These are phyloP conservation scores for Pleurotus ostreatus DNA, from an alignment of 768 basidiomycete genomes.

Conservation along the genomic window DNA sequence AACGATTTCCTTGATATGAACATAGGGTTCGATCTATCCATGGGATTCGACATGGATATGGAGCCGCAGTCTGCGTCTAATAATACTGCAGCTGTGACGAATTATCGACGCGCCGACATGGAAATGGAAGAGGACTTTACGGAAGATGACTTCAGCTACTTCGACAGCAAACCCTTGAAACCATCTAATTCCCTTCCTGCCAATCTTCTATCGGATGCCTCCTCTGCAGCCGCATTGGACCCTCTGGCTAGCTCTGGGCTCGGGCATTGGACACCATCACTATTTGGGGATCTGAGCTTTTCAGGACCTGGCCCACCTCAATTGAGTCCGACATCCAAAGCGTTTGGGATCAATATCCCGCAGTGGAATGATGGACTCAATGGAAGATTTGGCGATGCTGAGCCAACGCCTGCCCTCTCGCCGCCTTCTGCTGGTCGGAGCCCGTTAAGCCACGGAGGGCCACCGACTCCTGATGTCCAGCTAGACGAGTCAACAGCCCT, in stretches of 20 bases:
- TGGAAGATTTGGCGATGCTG: constrained; percentile 22
- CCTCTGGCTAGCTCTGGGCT: constrained; percentile 19
- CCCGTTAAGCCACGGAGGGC: constrained; percentile 40
- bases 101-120: constrained; percentile 23
- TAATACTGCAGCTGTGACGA: constrained; percentile 27
- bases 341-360: not conserved
- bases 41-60: constrained; percentile 28
- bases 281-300: constrained; percentile 17
- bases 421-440: constrained; percentile 51
- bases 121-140: constrained; percentile 68
- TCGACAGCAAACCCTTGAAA: constrained; percentile 52
- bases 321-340: constrained; percentile 18
- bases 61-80: constrained; percentile 18
- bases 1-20: constrained; percentile 39
- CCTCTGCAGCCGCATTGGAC: constrained; percentile 1
- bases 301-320: constrained; percentile 11
- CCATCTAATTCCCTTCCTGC: constrained; percentile 9
- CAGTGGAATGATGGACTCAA: constrained; percentile 25
- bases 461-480: constrained; percentile 51
- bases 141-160: constrained; percentile 88
- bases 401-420: constrained; percentile 34
- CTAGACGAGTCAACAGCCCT: constrained; percentile 5
- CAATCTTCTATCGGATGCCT: not conserved
- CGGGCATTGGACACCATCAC: constrained; percentile 28
- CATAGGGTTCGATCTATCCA: constrained; percentile 23